Conservation (phyloP, 352 stramenopile genomes). For the Phytophthora litchii region DNA sequence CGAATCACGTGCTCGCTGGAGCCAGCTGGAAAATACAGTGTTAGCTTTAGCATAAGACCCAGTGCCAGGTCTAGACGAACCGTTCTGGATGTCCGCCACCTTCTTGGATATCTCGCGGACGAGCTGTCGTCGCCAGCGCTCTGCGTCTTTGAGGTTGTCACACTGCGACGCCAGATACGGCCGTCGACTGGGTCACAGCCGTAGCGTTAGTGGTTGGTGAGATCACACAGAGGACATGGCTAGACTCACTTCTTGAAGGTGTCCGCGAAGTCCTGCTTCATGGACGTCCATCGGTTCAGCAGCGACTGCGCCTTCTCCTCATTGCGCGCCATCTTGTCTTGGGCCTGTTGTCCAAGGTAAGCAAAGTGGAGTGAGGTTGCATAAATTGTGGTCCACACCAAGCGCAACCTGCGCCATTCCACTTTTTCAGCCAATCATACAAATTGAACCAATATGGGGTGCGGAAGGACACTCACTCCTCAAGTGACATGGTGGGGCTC, state of each 20-base stretch:
- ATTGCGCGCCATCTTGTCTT: conserved; percentile 94
- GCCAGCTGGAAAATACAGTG: conserved; percentile 52
- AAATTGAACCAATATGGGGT: conserved; percentile 9
- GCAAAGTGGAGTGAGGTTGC: background rate
- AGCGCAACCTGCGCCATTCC: background rate
- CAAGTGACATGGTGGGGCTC: conserved; percentile 22
- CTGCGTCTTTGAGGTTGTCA: conserved; percentile 93
- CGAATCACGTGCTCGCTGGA: conserved; percentile 96
- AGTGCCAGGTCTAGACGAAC: conserved; percentile 26
- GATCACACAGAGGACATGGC: background rate
- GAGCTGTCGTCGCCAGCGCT: conserved; percentile 94
- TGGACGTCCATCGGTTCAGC: conserved; percentile 98
- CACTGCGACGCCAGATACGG: conserved; percentile 95
- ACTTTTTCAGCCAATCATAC: conserved; percentile 20
- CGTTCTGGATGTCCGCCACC: conserved; percentile 97
- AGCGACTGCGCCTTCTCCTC: conserved; percentile 98
- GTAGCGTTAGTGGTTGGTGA: conserved; percentile 1
- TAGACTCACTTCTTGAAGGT: conserved; percentile 78
- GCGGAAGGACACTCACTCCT: conserved; percentile 8
- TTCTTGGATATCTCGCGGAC: conserved; percentile 95
- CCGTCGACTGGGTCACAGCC: conserved; percentile 57
- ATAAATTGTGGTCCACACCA: conserved; percentile 16
- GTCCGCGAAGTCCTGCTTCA: conserved; percentile 94
- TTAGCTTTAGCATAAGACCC: background rate
- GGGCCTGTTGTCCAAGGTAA: background rate